phyloP scores from a whole-genome alignment of 179 eudicot species.

The Spinacia oleracea region DNA sequence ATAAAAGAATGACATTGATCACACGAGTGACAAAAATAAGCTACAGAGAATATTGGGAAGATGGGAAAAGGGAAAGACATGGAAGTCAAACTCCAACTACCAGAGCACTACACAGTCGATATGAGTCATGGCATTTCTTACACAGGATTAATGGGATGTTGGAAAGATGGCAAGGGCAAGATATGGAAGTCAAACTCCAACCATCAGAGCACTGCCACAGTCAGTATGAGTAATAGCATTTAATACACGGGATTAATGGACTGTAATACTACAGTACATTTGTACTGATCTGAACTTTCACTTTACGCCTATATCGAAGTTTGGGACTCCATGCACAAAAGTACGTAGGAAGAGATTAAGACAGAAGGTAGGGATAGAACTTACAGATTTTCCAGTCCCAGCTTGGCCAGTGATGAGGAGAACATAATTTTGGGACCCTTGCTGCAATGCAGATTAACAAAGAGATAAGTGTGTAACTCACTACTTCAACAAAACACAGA shows the following conservation, averaged over 20 bases:
- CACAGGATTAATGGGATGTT: neutral
- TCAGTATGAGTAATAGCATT: neutral
- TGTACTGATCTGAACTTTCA: neutral
- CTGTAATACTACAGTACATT: neutral
- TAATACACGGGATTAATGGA: neutral
- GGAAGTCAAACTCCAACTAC: neutral
- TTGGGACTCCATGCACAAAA: neutral
- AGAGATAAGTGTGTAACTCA: neutral
- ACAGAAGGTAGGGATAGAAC: slow-evolving; percentile 26
- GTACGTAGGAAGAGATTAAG: neutral
- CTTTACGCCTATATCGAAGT: neutral
- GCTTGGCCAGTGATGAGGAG: slow-evolving; percentile 84
- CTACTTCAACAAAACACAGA: neutral
- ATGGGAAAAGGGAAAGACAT: neutral
- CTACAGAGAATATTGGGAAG: neutral
- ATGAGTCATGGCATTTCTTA: neutral
- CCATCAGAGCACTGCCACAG: neutral
- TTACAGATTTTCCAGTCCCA: slow-evolving; percentile 97
- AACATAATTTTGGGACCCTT: slow-evolving; percentile 43
- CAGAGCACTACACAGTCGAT: neutral
- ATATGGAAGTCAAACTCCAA: neutral
- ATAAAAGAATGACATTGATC: neutral
- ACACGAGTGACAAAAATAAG: neutral
- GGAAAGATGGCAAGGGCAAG: neutral
- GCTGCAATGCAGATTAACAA: slow-evolving; percentile 38